Percentiles rank a stretch among this genome's conserved stretches.
These are phyloP conservation scores for Botrytis squamosa DNA, from an alignment of 2,329 filamentous ascomycete species.

Conservation along the genomic window DNA sequence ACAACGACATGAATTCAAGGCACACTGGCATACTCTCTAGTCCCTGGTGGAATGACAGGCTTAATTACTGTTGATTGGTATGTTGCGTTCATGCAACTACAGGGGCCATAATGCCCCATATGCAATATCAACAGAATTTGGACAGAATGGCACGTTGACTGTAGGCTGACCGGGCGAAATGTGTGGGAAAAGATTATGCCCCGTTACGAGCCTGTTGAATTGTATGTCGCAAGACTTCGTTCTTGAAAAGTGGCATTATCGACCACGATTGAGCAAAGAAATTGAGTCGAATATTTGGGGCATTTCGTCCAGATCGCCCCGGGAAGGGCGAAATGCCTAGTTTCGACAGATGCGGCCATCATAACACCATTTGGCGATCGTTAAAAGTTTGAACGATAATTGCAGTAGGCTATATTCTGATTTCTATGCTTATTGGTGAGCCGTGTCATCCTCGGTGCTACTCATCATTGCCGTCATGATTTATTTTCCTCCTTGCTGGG, in stretches of 20 bases:
- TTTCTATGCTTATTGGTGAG: not conserved
- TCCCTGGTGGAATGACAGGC: not conserved
- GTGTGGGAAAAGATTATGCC: not conserved
- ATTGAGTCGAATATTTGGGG: not conserved
- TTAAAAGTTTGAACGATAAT: too few species aligned
- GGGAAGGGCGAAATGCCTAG: not conserved
- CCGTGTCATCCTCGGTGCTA: not conserved
- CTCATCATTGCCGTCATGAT: not conserved
- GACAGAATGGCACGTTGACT: not conserved
- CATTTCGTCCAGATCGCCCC: not conserved
- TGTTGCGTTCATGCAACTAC: not conserved
- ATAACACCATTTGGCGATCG: not conserved
- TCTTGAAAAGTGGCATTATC: fast-evolving
- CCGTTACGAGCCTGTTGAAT: too few species aligned
- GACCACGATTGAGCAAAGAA: not conserved
- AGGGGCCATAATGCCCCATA: not conserved
- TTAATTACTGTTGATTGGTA: not conserved
- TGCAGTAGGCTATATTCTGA: not conserved
- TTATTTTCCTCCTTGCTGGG: not conserved
- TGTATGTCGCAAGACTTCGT: not conserved
- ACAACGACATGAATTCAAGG: not conserved
- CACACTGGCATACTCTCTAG: not conserved
- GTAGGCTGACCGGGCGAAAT: not conserved
- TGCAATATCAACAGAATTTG: not conserved
- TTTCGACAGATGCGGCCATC: not conserved